A percentile compares a stretch with the other conserved stretches of the same genome.
Conservation (phyloP, 129 eudicot genomes). For the Pseudognaphalium luteoalbum region DNA sequence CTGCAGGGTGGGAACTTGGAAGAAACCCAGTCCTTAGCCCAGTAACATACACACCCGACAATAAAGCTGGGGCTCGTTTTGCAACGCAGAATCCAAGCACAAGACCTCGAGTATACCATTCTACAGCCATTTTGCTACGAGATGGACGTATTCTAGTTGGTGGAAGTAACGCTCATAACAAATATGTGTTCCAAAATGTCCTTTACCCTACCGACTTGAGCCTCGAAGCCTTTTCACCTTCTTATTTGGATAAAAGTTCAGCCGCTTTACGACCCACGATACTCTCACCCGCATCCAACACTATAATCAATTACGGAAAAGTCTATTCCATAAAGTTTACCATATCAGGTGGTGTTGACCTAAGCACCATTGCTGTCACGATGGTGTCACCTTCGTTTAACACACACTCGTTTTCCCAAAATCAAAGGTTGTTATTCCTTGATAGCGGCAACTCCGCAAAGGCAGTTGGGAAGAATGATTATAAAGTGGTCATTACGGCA, state of each 20-base stretch:
- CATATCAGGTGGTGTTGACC: slow-evolving; percentile 29
- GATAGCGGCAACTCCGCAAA: slow-evolving; percentile 26
- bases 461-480: slow-evolving; percentile 21
- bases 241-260: slow-evolving; percentile 38
- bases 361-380: slow-evolving; percentile 35
- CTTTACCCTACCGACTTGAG: slow-evolving; percentile 59
- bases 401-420: slow-evolving; percentile 71
- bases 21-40: slow-evolving; percentile 54
- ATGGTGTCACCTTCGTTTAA: slow-evolving; percentile 67
- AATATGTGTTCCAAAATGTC: slow-evolving; percentile 47
- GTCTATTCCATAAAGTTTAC: slow-evolving; percentile 31
- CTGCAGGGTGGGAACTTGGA: slow-evolving; percentile 56
- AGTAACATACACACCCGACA: slow-evolving; percentile 43
- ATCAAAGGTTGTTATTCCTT: slow-evolving; percentile 55
- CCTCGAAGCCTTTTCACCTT: slow-evolving; percentile 66
- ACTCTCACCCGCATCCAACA: slow-evolving; percentile 31
- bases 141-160: slow-evolving; percentile 64
- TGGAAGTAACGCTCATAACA: slow-evolving; percentile 54
- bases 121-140: slow-evolving; percentile 44
- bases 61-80: slow-evolving; percentile 29
- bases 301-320: slow-evolving; percentile 34
- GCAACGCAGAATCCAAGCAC: slow-evolving; percentile 40
- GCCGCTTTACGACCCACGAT: slow-evolving; percentile 46
- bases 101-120: slow-evolving; percentile 59
- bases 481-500: slow-evolving; percentile 29